Evolutionary conservation across 2,329 filamentous ascomycete genomes (phyloP).

Genomic region (Colletotrichum zoysiae): DNA sequence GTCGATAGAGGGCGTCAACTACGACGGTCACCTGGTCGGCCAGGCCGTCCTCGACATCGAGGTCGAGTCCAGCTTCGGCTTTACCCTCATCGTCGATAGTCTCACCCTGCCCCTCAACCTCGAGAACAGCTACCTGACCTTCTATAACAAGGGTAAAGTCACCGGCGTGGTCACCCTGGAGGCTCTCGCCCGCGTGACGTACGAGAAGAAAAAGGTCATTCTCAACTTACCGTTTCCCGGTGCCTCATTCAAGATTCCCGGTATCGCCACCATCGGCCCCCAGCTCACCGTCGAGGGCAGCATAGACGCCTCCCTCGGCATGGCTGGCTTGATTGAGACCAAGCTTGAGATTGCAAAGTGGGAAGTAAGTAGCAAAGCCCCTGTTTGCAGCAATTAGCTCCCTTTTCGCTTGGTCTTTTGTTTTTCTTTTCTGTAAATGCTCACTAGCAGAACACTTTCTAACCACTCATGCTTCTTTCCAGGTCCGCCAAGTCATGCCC

Average conservation of each 20-base stretch:
- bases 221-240: constrained; percentile 46
- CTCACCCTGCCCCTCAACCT: constrained; percentile 45
- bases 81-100: constrained; percentile 46
- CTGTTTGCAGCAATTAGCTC: not conserved
- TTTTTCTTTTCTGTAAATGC: not conserved
- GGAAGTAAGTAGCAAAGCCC: constrained; percentile 40
- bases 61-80: constrained; percentile 47
- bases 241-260: constrained; percentile 48
- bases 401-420: no score
- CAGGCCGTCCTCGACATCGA: constrained; percentile 44
- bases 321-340: constrained; percentile 46
- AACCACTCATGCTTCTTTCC: not conserved
- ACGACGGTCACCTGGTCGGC: constrained; percentile 43
- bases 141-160: constrained; percentile 46
- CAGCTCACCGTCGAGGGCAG: constrained; percentile 46
- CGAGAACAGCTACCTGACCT: constrained; percentile 45
- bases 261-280: constrained; percentile 50
- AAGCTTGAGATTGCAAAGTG: constrained; percentile 47
- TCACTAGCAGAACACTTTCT: not conserved
- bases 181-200: constrained; percentile 43
- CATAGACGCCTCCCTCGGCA: constrained; percentile 43
- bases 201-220: constrained; percentile 44
- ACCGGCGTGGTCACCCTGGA: constrained; percentile 47
- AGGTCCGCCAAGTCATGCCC: constrained; percentile 11
- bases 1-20: constrained; percentile 2